These are phyloP conservation scores for Aspergillus sergii DNA, from an alignment of 2,329 filamentous ascomycete species.

Conservation along the genomic window DNA sequence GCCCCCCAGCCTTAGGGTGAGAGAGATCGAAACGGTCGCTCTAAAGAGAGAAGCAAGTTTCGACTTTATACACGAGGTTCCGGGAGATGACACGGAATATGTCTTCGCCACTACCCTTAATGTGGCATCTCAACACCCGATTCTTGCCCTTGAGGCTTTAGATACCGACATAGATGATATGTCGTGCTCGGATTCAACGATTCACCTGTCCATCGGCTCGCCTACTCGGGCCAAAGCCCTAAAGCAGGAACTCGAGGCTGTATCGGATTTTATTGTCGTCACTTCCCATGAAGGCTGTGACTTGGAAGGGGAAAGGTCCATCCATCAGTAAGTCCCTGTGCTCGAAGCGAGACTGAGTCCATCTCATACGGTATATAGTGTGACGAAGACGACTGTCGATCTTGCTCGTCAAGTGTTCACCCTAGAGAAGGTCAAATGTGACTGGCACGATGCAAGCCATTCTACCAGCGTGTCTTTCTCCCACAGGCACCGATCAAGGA, in stretches of 20 bases:
- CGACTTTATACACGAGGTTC: constrained; percentile 2
- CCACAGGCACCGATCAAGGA: constrained; percentile 11
- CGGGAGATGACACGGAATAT: constrained; percentile 5
- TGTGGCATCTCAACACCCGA: constrained; percentile 15
- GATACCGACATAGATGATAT: constrained; percentile 12
- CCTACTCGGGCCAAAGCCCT: constrained; percentile 3
- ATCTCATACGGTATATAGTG: background rate
- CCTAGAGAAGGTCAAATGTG: constrained; percentile 11
- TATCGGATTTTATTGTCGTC: constrained; percentile 17
- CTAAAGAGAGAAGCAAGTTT: background rate
- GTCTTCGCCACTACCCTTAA: constrained; percentile 15
- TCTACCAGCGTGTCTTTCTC: constrained; percentile 20
- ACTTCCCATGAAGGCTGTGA: constrained; percentile 24
- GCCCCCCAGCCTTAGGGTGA: background rate
- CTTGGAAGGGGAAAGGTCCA: constrained; percentile 20
- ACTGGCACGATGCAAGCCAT: constrained; percentile 22
- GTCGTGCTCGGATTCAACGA: background rate
- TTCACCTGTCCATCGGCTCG: background rate
- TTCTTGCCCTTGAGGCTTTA: constrained; percentile 18
- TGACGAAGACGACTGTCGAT: constrained; percentile 9
- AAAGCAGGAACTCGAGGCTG: constrained; percentile 10
- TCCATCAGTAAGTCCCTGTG: constrained; percentile 19
- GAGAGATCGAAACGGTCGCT: background rate
- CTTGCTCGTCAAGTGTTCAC: constrained; percentile 8
- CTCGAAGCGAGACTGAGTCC: background rate